These are phyloP conservation scores for Diospyros lotus DNA, from an alignment of 148 eudicot species.

Conservation along the genomic window DNA sequence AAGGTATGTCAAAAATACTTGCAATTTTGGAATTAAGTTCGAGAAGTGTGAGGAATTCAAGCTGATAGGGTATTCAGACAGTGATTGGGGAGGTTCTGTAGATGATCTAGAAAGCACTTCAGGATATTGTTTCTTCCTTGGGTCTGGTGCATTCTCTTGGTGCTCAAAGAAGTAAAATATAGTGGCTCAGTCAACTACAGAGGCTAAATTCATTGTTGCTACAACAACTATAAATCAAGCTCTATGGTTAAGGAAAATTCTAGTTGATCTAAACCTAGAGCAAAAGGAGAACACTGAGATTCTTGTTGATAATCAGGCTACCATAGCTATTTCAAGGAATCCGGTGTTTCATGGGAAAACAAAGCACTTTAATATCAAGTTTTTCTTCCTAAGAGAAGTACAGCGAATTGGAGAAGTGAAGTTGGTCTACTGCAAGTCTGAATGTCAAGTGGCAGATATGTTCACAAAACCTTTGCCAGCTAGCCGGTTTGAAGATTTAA, in stretches of 20 bases:
- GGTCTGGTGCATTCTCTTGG: too few relatives aligned
- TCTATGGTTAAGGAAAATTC: not conserved
- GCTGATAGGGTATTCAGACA: not conserved
- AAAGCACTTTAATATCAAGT: conserved; percentile 1
- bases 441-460: too few relatives aligned
- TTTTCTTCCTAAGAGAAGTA: not conserved
- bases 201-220: too few relatives aligned
- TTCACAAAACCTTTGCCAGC: too few relatives aligned
- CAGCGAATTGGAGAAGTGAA: too few relatives aligned
- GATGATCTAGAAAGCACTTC: too few relatives aligned
- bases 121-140: too few relatives aligned
- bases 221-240: too few relatives aligned
- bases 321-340: not conserved
- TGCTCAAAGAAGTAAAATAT: too few relatives aligned
- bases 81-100: too few relatives aligned
- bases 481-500: not conserved
- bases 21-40: conserved; percentile 5
- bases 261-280: not conserved
- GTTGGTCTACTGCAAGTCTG: too few relatives aligned
- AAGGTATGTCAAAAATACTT: conserved; percentile 2
- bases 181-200: too few relatives aligned
- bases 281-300: not conserved
- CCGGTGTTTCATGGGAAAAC: not conserved
- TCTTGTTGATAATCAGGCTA: not conserved
- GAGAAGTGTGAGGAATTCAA: not conserved